These are phyloP conservation scores for Leishmania aethiopica DNA, from an alignment of 208 protist genomes.

Conservation along the genomic window DNA sequence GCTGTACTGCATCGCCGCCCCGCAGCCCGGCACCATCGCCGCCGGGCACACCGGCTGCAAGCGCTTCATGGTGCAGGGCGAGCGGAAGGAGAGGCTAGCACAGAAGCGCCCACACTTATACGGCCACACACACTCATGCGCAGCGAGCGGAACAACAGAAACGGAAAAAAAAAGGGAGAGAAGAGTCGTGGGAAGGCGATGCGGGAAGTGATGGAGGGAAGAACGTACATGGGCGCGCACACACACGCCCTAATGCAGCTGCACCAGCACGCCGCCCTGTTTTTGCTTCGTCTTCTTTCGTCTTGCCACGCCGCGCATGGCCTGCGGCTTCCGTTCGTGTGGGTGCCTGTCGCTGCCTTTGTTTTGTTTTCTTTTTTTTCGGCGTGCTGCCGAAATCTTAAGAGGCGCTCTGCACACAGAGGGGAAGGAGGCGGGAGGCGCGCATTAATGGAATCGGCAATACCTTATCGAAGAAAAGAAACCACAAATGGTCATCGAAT, in stretches of 20 bases:
- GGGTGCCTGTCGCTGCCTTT: neutral
- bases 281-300: too few relatives aligned
- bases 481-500: neutral
- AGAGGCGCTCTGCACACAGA: neutral
- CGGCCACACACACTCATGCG: neutral
- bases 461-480: neutral
- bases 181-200: neutral
- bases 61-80: neutral
- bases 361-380: neutral
- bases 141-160: neutral
- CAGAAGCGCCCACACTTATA: neutral
- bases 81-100: neutral
- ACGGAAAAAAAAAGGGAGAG: neutral
- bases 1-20: slow-evolving; percentile 29
- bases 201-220: neutral
- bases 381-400: neutral
- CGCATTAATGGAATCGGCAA: neutral
- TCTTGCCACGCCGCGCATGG: too few relatives aligned
- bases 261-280: neutral
- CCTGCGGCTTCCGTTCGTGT: neutral
- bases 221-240: neutral
- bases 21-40: slow-evolving; percentile 5
- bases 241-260: neutral
- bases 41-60: slow-evolving; percentile 4
- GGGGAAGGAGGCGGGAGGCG: neutral